Evolutionary conservation across 768 basidiomycete genomes (phyloP), one percentile per base, ranked within the genome.

Genomic region (Favolaschia claudopus): DNA sequence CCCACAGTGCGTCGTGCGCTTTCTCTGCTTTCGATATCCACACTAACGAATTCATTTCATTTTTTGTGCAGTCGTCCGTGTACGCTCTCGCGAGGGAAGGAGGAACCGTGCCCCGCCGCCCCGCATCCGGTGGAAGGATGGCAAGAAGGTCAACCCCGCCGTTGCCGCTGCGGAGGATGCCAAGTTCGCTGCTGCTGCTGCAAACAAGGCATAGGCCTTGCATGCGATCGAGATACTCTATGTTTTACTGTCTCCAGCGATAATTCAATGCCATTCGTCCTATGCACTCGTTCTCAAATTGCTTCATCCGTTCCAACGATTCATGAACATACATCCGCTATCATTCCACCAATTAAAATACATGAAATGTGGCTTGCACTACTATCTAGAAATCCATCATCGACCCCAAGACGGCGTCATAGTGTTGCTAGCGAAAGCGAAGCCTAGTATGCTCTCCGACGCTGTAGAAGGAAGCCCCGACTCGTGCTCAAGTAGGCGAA

Each of bases 31-130:
- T 22, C 42, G 31, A 10, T n/a, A n/a, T n/a, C n/a, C 2, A 19
- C n/a, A n/a, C n/a, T n/a, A 17, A 46, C 32, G 17, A n/a, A 43
- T 43, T 45, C 38, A 52, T 19, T 3, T 22, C 47, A 37, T 45
- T 24, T 36, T 14, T 4, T 36, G 19, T 55, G n/a, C 67, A 97
- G 96, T 99, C 65, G 97, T 99, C 65, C 96, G 97, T 77, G 97
- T 99, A 46, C 94, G 97, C 64, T 98, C 97, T 59, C 86, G 91
- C 64, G 92, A 93, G 82, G 93, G 93, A 53, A 91, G 96, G 71
- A 87, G 96, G 78, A 99, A 97, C 89, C 94, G 97, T 77, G 91
- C 93, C 4, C 97, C 97, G 60, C 97, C 97, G 65, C 94, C 95
- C 25, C 92, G 97, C 64, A 79, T 98, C 65, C 85, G 96, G 67